Evolutionary conservation across 108 stramenopile species (phyloP), one percentile per base, ranked within the genome.

Genomic region (Aurantiochytrium sp.): DNA sequence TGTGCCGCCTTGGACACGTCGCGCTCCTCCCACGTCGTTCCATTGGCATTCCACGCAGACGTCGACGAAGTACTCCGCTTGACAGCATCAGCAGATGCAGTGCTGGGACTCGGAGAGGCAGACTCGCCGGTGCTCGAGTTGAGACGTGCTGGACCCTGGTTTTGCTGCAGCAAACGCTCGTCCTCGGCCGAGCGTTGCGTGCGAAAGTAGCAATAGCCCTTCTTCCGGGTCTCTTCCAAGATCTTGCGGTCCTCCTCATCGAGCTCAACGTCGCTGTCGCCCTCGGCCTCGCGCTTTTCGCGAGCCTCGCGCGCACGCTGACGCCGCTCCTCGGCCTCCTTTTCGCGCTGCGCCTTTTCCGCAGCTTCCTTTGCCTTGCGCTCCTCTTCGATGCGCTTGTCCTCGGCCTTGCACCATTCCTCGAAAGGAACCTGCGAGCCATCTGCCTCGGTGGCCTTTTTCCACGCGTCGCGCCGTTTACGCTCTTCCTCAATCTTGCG

Each of bases 151-250:
- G 64, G 64, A 23, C 64, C 64, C 64, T 8, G 18, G 64, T 69
- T 69, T 18, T 69, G 64, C 42, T 69, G 25, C 45, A 83, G 76
- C 12, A 83, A 45, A 23, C 51, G 49, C 51, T 83, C 51, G 12
- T 83, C 76, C 76, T 83, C 76, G 6, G 45, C 76, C 10, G 76
- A 53, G 45, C 51, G 76, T 23, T 47, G n/a, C 76, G 76, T 83
- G 51, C 76, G 76, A 53, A 83, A 83, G 28, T 83, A 83, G 76
- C 76, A 83, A 3, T 83, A 83, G 45, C 76, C 76, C 76, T 83
- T 83, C 45, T 83, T 83, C 16, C 76, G 76, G 10, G 76, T 53
- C 51, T 83, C 76, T 23, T 83, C 49, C 10, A 83, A 18, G 49
- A 53, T 53, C 76, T 83, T 83, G 51, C 45, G 76, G 49, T 83